A percentile compares a stretch with the other conserved stretches of the same genome.
These are phyloP conservation scores for Davidsoniella virescens DNA, from an alignment of 2,329 filamentous ascomycete genomes.

Conservation along the genomic window DNA sequence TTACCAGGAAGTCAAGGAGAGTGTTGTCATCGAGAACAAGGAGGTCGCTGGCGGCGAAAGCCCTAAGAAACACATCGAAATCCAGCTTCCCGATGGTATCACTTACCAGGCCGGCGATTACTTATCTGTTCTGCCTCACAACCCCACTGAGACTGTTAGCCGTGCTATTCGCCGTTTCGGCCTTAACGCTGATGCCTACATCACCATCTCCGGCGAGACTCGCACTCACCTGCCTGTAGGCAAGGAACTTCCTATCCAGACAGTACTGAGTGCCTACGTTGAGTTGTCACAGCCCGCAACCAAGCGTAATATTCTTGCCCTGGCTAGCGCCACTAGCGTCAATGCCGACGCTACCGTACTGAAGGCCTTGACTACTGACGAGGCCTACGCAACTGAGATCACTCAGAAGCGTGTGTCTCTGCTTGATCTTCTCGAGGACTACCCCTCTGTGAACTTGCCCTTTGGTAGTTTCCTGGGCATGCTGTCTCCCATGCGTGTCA, in stretches of 20 bases:
- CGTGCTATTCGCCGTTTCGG: constrained; percentile 49
- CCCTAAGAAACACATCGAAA: constrained; percentile 48
- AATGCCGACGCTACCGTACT: constrained; percentile 28
- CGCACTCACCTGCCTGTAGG: constrained; percentile 38
- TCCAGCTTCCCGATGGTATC: constrained; percentile 49
- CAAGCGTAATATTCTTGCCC: constrained; percentile 34
- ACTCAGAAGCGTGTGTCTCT: constrained; percentile 43
- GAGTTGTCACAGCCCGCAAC: constrained; percentile 59
- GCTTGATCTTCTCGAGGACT: constrained; percentile 53
- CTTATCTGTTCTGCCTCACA: constrained; percentile 55
- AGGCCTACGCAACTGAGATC: constrained; percentile 31
- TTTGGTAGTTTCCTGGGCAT: constrained; percentile 53
- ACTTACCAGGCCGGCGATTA: constrained; percentile 62
- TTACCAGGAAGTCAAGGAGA: constrained; percentile 47
- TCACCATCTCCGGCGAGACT: constrained; percentile 40
- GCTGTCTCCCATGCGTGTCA: constrained; percentile 59
- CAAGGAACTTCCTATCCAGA: constrained; percentile 40
- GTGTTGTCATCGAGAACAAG: constrained; percentile 36
- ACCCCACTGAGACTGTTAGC: constrained; percentile 43
- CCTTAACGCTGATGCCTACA: constrained; percentile 50
- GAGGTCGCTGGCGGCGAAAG: constrained; percentile 34
- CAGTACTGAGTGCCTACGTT: constrained; percentile 53
- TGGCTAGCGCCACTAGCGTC: constrained; percentile 33
- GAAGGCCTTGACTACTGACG: constrained; percentile 26
- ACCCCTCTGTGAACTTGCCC: constrained; percentile 40